Base-by-base conservation (phyloP, 2,329 filamentous ascomycete species). In the Penicillium thymicola region DNA sequence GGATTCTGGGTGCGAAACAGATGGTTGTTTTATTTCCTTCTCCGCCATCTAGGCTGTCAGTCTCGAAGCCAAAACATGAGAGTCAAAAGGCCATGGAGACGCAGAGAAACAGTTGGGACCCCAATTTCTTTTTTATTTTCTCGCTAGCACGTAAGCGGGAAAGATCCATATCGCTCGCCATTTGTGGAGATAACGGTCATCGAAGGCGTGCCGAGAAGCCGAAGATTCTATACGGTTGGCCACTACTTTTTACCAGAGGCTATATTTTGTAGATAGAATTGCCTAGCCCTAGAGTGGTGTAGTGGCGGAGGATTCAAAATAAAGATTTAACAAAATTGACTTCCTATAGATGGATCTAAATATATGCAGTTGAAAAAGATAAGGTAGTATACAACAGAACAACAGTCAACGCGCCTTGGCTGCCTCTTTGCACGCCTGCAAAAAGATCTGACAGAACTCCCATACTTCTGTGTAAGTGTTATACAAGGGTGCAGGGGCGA, bases 401-500 rank as follows among this genome's bases (percentile, higher is more conserved):
- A 38, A 36, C 21, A 16, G 28, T 53, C 47, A 54, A 34, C 50
- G 55, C 36, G 57, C 54, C 27, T 65, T 57, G 23, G 67, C 62
- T 10, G 75, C 78, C 54, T 73, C 70, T 46, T 67, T 68, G 61
- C 79, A 82, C 3, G 81, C 82, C 40, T 73, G 66, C 6, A 75
- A 67, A 64, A 86, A 85, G 14, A 84, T 74, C 32, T 74, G 72
- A 50, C 77, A 80, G 68, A 90, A 90, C 16, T 74, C 71, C 76
- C 76, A 85, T 7, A 92, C 86, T 65, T 96, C 92, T 57, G 81
- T 79, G 70, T 89, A 95, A 0, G 83, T 85, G 67, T 93, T 93
- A 75, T 96, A 96, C 63, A 96, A 72, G 9, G 92, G 91, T 41
- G 89, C 88, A 1, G 92, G 92, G 2, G 92, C 90, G 1, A 95